Conservation (phyloP, 257 asterid genomes). For the Leonotis leonurus region DNA sequence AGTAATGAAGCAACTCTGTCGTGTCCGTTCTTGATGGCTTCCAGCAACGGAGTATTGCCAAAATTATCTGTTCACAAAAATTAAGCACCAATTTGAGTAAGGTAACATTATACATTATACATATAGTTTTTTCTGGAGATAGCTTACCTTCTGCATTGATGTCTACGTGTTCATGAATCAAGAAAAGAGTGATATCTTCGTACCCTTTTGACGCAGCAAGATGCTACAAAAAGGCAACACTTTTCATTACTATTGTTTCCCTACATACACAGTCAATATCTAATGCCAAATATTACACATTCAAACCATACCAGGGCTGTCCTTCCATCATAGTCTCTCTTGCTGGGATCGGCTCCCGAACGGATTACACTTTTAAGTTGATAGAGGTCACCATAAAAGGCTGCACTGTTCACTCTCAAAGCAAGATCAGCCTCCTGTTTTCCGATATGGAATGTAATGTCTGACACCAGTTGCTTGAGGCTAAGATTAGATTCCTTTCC, state of each 20-base stretch:
- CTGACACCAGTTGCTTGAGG: slow-evolving; percentile 70
- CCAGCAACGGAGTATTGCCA: slow-evolving; percentile 71
- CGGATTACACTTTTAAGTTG: slow-evolving; percentile 65
- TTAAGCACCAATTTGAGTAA: background rate
- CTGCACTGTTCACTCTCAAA: slow-evolving; percentile 74
- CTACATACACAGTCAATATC: too few relatives aligned
- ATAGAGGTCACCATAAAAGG: slow-evolving; percentile 69
- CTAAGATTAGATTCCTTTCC: slow-evolving; percentile 64
- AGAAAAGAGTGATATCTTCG: slow-evolving; percentile 61
- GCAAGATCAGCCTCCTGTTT: slow-evolving; percentile 94
- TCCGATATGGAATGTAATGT: slow-evolving; percentile 57
- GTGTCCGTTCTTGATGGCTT: slow-evolving; percentile 76
- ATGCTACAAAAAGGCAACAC: slow-evolving; percentile 47
- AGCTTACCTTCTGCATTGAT: slow-evolving; percentile 52
- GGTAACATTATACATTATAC: background rate
- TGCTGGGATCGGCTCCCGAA: slow-evolving; percentile 90
- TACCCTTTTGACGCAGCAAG: slow-evolving; percentile 88
- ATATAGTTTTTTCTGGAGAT: background rate
- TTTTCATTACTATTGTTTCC: too few relatives aligned
- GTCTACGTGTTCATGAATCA: slow-evolving; percentile 63
- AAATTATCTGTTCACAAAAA: slow-evolving; percentile 62
- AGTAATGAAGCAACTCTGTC: slow-evolving; percentile 63
- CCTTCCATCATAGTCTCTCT: slow-evolving; percentile 81
- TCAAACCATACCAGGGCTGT: slow-evolving; percentile 60
- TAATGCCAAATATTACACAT: too few relatives aligned